phyloP scores from a whole-genome alignment of 2,329 filamentous ascomycete genomes.

The Ceratocystis eucalypticola region DNA sequence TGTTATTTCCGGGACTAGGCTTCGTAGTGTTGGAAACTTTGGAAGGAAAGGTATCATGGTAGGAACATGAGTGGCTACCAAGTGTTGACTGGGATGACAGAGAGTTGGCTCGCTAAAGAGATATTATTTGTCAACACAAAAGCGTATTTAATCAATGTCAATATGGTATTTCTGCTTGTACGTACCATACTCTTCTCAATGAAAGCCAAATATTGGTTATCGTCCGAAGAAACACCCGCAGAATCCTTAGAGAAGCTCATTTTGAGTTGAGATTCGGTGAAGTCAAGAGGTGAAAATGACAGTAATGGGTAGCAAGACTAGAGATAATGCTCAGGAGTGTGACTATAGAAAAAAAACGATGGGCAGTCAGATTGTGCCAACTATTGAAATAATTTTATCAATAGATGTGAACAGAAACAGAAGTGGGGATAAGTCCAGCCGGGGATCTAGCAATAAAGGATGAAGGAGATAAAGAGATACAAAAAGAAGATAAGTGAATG shows the following conservation, averaged over 20 bases:
- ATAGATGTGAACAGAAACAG: neutral
- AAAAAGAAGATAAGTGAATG: neutral
- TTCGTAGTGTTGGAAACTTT: neutral
- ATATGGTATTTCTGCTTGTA: no score
- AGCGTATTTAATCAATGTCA: no score
- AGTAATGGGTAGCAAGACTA: no score
- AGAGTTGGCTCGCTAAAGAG: slow-evolving; percentile 9
- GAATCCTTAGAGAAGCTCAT: slow-evolving; percentile 13
- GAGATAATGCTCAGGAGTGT: no score
- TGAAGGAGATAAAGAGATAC: neutral
- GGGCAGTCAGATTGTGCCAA: neutral
- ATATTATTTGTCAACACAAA: neutral
- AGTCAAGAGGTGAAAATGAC: neutral
- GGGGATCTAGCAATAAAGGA: neutral
- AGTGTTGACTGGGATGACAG: slow-evolving; percentile 8
- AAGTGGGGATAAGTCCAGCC: no score
- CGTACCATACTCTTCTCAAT: slow-evolving; percentile 12
- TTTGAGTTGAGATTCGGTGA: neutral
- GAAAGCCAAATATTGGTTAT: slow-evolving; percentile 7
- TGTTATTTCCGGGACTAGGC: slow-evolving; percentile 15
- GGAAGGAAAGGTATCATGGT: neutral
- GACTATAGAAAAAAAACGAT: no score
- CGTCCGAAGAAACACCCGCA: neutral
- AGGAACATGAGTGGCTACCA: neutral
- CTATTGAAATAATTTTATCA: neutral